These are phyloP conservation scores for Castanea sativa DNA, from an alignment of 306 rosid genomes.

Conservation along the genomic window DNA sequence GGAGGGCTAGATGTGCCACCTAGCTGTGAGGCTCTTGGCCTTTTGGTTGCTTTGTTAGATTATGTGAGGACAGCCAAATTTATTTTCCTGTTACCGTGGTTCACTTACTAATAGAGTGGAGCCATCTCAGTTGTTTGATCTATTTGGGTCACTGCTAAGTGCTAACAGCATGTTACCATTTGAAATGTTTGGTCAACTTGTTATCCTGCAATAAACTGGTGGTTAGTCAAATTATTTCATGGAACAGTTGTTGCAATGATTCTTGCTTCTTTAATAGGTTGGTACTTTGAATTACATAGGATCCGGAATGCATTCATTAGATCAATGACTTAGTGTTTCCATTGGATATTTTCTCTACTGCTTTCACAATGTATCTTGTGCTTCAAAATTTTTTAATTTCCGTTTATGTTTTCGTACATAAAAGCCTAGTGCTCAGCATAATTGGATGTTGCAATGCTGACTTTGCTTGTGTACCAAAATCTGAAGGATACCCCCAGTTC, in stretches of 20 bases:
- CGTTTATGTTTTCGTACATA: neutral
- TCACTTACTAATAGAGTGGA: too few relatives aligned
- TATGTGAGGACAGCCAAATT: neutral
- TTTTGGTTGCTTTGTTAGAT: neutral
- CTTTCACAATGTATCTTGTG: neutral
- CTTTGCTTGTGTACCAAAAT: constrained; percentile 9
- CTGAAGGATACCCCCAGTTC: constrained; percentile 70
- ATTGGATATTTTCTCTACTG: neutral
- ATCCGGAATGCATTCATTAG: neutral
- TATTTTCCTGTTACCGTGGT: neutral
- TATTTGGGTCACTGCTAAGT: neutral
- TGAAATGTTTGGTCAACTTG: neutral
- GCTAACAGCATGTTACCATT: neutral
- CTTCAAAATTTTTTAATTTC: neutral
- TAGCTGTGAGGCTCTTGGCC: too few relatives aligned
- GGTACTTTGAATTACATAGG: neutral
- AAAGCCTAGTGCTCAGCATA: neutral
- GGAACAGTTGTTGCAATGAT: neutral
- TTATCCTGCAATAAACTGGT: neutral
- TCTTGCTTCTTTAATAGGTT: neutral
- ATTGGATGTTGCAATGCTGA: neutral
- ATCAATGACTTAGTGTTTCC: neutral
- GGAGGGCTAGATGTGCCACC: too few relatives aligned
- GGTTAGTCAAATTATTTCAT: neutral
- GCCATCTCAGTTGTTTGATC: neutral